Conservation (phyloP, 2,329 filamentous ascomycete genomes). For the Pezicula rhizophila region DNA sequence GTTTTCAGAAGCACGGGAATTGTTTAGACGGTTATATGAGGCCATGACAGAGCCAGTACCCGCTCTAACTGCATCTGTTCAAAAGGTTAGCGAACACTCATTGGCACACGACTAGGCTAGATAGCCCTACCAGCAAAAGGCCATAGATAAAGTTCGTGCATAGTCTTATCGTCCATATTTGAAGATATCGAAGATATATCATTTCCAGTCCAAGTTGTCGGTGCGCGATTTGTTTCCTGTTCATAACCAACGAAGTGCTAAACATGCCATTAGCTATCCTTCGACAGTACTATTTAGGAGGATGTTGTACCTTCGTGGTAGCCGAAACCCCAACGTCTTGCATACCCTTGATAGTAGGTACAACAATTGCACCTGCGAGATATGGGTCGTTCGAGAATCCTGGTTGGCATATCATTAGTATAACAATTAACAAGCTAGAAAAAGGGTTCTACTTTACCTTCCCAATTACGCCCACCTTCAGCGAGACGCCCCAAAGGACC, state of each 20-base stretch:
- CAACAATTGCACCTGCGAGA: conserved; percentile 48
- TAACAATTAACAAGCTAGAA: background rate
- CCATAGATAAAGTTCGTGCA: conserved; percentile 76
- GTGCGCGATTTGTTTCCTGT: conserved; percentile 45
- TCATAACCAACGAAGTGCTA: conserved; percentile 68
- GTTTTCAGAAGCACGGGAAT: conserved; percentile 63
- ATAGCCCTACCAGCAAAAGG: conserved; percentile 52
- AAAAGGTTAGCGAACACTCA: background rate
- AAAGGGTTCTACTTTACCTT: conserved; percentile 40
- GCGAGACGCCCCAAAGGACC: conserved; percentile 61
- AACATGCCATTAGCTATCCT: conserved; percentile 23
- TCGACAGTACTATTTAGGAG: background rate
- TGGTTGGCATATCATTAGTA: background rate
- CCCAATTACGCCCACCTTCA: conserved; percentile 63
- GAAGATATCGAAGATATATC: conserved; percentile 57
- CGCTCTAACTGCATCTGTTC: conserved; percentile 57
- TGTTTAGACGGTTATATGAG: conserved; percentile 67
- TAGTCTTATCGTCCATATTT: conserved; percentile 67
- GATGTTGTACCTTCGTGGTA: background rate
- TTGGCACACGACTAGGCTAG: background rate
- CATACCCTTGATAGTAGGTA: background rate
- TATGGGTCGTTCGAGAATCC: conserved; percentile 49
- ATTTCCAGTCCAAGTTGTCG: background rate
- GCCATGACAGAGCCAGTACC: conserved; percentile 77
- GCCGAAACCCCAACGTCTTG: background rate